phyloP scores from a whole-genome alignment of 1,139 yeast genomes.

The Saccharomyces pastorianus region DNA sequence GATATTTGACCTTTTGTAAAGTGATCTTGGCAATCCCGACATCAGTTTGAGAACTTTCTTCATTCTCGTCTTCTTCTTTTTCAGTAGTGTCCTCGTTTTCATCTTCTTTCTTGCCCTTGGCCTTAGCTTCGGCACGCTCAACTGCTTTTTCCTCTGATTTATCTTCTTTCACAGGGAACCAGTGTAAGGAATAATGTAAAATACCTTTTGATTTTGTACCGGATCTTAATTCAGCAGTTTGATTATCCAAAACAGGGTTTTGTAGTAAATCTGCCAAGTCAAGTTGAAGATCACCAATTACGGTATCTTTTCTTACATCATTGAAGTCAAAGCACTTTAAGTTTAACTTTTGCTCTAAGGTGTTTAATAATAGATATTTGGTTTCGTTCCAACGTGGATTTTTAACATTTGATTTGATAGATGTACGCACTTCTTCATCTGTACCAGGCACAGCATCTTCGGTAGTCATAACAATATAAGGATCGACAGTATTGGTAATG shows the following conservation, averaged over 20 bases:
- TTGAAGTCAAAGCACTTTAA: conserved; percentile 48
- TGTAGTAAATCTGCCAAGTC: conserved; percentile 55
- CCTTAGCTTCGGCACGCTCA: conserved; percentile 2
- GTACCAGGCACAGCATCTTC: conserved; percentile 35
- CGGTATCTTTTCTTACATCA: conserved; percentile 46
- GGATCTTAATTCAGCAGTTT: conserved; percentile 32
- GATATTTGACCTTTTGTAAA: conserved; percentile 62
- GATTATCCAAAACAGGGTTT: conserved; percentile 33
- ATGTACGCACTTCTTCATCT: conserved; percentile 43
- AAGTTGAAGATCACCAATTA: conserved; percentile 50
- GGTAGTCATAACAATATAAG: conserved; percentile 47
- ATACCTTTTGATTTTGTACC: conserved; percentile 55
- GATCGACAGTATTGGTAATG: conserved; percentile 45
- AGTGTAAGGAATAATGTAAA: conserved; percentile 52
- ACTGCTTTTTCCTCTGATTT: conserved; percentile 6
- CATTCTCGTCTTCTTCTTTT: conserved; percentile 21
- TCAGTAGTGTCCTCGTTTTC: conserved; percentile 9
- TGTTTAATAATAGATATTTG: conserved; percentile 48
- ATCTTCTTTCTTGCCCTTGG: conserved; percentile 5
- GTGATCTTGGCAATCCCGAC: conserved; percentile 66
- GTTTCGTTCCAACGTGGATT: conserved; percentile 62
- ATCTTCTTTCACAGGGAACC: conserved; percentile 46
- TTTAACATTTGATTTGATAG: conserved; percentile 46
- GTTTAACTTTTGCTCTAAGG: conserved; percentile 49
- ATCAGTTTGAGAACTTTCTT: conserved; percentile 39